Evolutionary conservation across 2,329 filamentous ascomycete species (phyloP).

Genomic region (Alternaria sp.): DNA sequence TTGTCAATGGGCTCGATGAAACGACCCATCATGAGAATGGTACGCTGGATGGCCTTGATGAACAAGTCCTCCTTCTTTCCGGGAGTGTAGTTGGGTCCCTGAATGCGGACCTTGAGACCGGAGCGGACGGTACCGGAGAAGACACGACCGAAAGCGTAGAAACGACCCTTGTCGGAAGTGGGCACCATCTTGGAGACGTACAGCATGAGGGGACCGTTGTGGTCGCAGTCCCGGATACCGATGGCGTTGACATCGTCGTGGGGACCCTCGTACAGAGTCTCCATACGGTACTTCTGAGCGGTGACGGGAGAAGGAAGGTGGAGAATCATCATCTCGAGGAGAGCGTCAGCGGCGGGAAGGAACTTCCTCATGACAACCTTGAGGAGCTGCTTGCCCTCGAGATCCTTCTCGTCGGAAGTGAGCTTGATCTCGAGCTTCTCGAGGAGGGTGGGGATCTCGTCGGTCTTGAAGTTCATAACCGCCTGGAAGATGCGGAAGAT

Average conservation of each 20-base stretch:
- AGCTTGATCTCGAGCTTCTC: conserved; percentile 98
- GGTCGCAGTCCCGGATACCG: conserved; percentile 97
- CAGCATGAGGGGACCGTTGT: conserved; percentile 98
- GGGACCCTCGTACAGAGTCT: conserved; percentile 99
- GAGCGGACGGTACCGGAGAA: conserved; percentile 98
- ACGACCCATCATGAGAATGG: conserved; percentile 99
- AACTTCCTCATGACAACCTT: conserved; percentile 99
- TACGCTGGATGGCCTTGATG: conserved; percentile 99
- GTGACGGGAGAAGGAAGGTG: conserved; percentile 96
- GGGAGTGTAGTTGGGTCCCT: conserved; percentile 97
- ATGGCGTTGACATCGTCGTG: conserved; percentile 89
- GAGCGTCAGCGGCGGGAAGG: conserved; percentile 95
- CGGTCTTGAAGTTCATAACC: conserved; percentile 99
- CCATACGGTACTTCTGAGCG: conserved; percentile 95
- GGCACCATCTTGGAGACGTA: conserved; percentile 99
- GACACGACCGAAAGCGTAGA: conserved; percentile 99
- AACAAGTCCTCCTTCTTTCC: conserved; percentile 99
- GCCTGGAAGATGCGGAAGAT: conserved; percentile 99
- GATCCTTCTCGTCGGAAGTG: conserved; percentile 80
- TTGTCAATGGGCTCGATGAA: conserved; percentile 99
- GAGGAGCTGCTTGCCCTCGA: conserved; percentile 96
- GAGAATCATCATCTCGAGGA: conserved; percentile 99
- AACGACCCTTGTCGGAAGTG: conserved; percentile 98
- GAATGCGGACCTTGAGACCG: conserved; percentile 99
- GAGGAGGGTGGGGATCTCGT: conserved; percentile 81